These are phyloP conservation scores for Lathyrus tuberosus DNA, from an alignment of 306 rosid species.

Conservation along the genomic window DNA sequence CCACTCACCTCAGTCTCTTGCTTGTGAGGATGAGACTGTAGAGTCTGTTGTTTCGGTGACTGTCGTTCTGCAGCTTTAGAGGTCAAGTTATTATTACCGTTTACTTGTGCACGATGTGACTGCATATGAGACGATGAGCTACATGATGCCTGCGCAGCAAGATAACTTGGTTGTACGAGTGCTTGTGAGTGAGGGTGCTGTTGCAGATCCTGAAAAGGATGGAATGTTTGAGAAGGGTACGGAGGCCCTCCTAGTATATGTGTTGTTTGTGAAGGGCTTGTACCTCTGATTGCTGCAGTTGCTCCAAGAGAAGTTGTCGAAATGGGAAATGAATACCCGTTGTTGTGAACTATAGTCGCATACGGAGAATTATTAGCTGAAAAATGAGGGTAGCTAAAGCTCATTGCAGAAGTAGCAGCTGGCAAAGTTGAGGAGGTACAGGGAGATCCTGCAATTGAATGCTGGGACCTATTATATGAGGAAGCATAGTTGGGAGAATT, in stretches of 20 bases:
- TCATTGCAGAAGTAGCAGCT: conserved; percentile 44
- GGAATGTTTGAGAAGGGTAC: conserved; percentile 59
- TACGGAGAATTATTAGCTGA: conserved; percentile 54
- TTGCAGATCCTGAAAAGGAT: conserved; percentile 62
- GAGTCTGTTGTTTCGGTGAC: conserved; percentile 51
- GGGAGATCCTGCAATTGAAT: conserved; percentile 49
- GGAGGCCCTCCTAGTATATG: conserved; percentile 53
- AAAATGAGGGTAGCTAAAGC: conserved; percentile 50
- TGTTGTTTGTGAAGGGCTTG: conserved; percentile 52
- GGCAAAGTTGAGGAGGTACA: conserved; percentile 55
- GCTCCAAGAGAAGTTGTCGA: conserved; percentile 58
- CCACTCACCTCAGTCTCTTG: conserved; percentile 46
- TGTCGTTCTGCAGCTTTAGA: conserved; percentile 52
- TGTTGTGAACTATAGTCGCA: conserved; percentile 57
- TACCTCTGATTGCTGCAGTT: conserved; percentile 48
- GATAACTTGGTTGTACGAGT: conserved; percentile 50
- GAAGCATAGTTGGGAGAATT: conserved; percentile 47
- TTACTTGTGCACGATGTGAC: conserved; percentile 46
- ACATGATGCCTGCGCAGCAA: conserved; percentile 41
- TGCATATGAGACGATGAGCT: conserved; percentile 55
- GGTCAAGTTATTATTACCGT: conserved; percentile 47
- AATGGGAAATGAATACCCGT: conserved; percentile 59
- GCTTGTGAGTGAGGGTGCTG: conserved; percentile 53
- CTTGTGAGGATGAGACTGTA: conserved; percentile 48
- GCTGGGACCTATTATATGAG: conserved; percentile 38